Conservation (phyloP, 192 early-diverging fungal species). For the Rhizophagus sp. region DNA sequence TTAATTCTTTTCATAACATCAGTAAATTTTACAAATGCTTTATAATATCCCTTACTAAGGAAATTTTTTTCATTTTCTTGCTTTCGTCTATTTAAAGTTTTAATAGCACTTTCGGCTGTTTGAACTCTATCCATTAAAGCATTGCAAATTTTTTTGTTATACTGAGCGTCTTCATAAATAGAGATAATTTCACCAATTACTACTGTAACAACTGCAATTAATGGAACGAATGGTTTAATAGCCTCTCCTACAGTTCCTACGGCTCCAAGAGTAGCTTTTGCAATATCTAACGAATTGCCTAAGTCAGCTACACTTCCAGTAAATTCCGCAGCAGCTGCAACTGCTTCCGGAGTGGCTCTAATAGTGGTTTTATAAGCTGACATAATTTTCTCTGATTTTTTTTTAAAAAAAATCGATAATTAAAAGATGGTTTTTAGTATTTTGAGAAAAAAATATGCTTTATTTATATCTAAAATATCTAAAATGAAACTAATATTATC, state of each 20-base stretch:
- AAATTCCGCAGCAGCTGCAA: too few species aligned
- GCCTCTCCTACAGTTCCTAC: neutral
- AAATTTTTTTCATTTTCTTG: slow-evolving; percentile 6
- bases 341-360: too few species aligned
- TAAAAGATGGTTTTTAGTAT: too few species aligned
- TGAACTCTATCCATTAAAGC: slow-evolving; percentile 3
- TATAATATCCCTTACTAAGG: neutral
- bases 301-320: too few species aligned
- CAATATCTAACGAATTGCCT: too few species aligned
- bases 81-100: slow-evolving; percentile 5
- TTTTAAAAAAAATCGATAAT: too few species aligned
- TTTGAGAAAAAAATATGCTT: too few species aligned
- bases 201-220: neutral
- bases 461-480: too few species aligned
- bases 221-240: neutral
- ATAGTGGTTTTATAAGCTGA: too few species aligned
- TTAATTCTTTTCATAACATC: slow-evolving; percentile 17
- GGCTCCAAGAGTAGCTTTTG: neutral
- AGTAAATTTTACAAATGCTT: slow-evolving; percentile 4
- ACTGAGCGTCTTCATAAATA: neutral
- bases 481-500: too few species aligned
- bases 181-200: neutral
- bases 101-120: neutral
- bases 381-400: too few species aligned
- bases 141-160: neutral